Evolutionary conservation across 2,329 filamentous ascomycete species (phyloP).

Genomic region (Escovopsis sp.): DNA sequence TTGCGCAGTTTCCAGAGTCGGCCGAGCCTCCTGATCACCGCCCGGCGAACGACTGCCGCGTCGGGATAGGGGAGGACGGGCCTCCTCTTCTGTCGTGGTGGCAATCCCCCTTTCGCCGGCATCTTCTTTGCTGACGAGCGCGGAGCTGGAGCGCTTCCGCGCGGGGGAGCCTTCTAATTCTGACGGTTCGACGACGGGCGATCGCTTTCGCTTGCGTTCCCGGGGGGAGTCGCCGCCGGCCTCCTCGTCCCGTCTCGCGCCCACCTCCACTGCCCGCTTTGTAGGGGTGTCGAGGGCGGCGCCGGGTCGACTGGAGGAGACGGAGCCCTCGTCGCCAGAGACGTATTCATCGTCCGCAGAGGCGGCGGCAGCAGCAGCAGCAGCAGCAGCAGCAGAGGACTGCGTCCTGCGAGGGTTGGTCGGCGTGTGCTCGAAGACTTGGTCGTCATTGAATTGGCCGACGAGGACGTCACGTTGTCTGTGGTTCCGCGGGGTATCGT

Average conservation of each 20-base stretch:
- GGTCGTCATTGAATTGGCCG: slow-evolving; percentile 36
- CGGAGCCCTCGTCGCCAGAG: slow-evolving; percentile 23
- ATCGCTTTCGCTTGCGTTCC: slow-evolving; percentile 36
- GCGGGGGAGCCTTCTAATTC: slow-evolving; percentile 32
- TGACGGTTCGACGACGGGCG: slow-evolving; percentile 26
- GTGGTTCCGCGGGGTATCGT: slow-evolving; percentile 63
- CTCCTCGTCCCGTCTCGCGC: slow-evolving; percentile 16
- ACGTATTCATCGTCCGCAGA: slow-evolving; percentile 24
- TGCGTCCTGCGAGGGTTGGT: slow-evolving; percentile 54
- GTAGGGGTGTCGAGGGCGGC: slow-evolving; percentile 19
- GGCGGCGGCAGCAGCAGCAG: slow-evolving; percentile 24
- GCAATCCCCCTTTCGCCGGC: slow-evolving; percentile 17
- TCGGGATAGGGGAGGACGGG: slow-evolving; percentile 17
- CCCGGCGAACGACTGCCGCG: slow-evolving; percentile 26
- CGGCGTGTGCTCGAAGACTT: slow-evolving; percentile 49
- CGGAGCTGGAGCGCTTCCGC: slow-evolving; percentile 38
- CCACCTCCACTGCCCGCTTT: slow-evolving; percentile 15
- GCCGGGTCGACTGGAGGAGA: slow-evolving; percentile 22
- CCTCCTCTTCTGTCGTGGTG: slow-evolving; percentile 20
- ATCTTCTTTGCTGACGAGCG: slow-evolving; percentile 19
- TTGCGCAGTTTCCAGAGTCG: slow-evolving; percentile 4
- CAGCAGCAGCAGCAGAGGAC: slow-evolving; percentile 23
- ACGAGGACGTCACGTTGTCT: slow-evolving; percentile 47
- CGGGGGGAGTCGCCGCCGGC: slow-evolving; percentile 16
- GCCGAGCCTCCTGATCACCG: slow-evolving; percentile 28